Base-by-base conservation (phyloP, 805 yeast species). In the Hanseniaspora vineae region DNA sequence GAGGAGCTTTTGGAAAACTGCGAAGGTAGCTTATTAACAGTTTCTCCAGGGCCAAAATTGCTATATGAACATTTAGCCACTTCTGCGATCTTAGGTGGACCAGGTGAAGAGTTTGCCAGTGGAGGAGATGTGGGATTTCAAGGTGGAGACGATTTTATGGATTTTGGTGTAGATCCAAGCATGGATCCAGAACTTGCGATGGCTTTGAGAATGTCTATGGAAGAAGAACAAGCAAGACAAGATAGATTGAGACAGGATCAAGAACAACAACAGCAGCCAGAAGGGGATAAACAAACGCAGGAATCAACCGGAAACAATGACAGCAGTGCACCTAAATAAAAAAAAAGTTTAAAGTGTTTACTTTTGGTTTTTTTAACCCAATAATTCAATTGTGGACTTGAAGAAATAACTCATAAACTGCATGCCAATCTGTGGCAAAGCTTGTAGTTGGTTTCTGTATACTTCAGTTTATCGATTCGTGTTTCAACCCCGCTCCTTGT, bases 121-220 rank as follows among this genome's bases (percentile, higher is more conserved):
- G 76, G 70, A 17, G 70, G 62, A n/a, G 62, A 59, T 40, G 69
- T 65, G 33, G 76, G 71, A 12, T 74, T 68, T 45, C 70, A 66
- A 23, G 75, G 65, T 29, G 74, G 66, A n/a, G 73, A 67, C 19
- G 73, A 70, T 50, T 75, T 69, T 45, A 78, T 78, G 66, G 86
- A 80, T 49, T 73, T 81, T 58, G 83, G 81, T 46, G 77, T 77
- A 39, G 97, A 90, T 65, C 90, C 96, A 32, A 80, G 80, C 54
- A 83, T 87, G 79, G 98, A 92, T 58, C 97, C 97, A 32, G 98
- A 92, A 66, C 76, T 92, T 61, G 98, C 97, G 0, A 73, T 92
- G 72, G 98, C 97, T 1, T 76, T 92, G 58, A 80, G 97, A 61
- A 72, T 92, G 65, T 90, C 97, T 0, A 72, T 92, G 58, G 97